Base-by-base conservation (phyloP, 2,329 filamentous ascomycete genomes). In the Alternaria tenuissima region DNA sequence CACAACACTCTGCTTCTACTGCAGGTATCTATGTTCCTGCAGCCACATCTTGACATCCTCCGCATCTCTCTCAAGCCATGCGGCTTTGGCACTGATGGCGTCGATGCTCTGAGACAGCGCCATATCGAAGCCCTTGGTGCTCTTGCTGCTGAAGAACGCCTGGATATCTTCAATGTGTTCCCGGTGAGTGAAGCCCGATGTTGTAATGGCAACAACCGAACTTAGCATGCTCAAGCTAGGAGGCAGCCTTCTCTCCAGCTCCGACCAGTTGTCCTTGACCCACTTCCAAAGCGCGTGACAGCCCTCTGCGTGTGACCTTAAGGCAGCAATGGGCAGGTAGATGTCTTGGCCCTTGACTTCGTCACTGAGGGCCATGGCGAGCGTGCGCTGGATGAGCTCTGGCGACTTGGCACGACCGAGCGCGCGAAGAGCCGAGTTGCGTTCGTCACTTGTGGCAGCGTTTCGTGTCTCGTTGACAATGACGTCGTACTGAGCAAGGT, bases 291-390 rank as follows among this genome's bases (percentile, higher is more conserved):
- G 85, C 7, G 91, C 91, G 58, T 91, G 83, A 57, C 96, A 91
- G 68, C 94, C 94, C 43, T 89, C 88, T 7, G 88, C 82, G 75
- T 96, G 92, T 54, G 87, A 87, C 59, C 94, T 88, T 28, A 98
- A 86, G 7, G 91, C 91, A 34, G 88, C 87, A 39, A 95, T 87
- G 1, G 94, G 94, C 76, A 97, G 88, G 81, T 97, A 97, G 66
- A 97, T 89, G 78, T 98, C 94, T 79, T 97, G 94, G 66, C 91
- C 93, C 84, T 96, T 96, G 80, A 97, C 91, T 68, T 96, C 90
- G 63, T 89, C 88, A 76, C 88, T 88, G 58, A 94, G 85, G 32
- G 93, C 85, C 64, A 97, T 84, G 30, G 83, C 86, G 14, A 98
- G 85, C 3, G 93, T 94, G 63, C 88, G 88, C 82, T 95, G 83